Percentiles rank a stretch among this genome's conserved stretches.
These are phyloP conservation scores for Pleurotus ostreatus DNA, from an alignment of 768 basidiomycete genomes.

Conservation along the genomic window DNA sequence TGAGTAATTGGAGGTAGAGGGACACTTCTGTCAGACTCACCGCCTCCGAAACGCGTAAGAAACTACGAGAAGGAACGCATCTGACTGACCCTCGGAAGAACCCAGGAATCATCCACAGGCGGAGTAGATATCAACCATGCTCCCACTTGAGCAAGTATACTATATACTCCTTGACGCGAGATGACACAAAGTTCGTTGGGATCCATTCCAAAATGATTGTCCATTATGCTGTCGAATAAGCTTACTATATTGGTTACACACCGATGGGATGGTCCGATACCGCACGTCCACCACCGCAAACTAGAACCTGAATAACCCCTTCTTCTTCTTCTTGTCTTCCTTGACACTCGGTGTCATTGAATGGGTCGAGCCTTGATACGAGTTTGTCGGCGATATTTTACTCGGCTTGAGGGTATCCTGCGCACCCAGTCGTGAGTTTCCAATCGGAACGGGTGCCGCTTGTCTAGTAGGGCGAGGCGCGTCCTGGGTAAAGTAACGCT, in stretches of 20 bases:
- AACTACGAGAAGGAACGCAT: too few relatives aligned
- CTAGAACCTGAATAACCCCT: conserved; percentile 67
- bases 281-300: background rate
- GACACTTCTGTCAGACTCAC: too few relatives aligned
- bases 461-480: conserved; percentile 49
- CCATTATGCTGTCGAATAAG: conserved; percentile 3
- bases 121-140: too few relatives aligned
- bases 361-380: conserved; percentile 41
- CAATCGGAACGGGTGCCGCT: conserved; percentile 29
- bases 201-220: background rate
- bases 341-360: conserved; percentile 32
- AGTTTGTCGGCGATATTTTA: conserved; percentile 51
- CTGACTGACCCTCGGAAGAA: too few relatives aligned
- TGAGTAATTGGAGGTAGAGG: too few relatives aligned
- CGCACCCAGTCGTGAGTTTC: conserved; percentile 15
- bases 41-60: too few relatives aligned
- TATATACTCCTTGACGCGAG: too few relatives aligned
- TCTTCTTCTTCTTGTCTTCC: conserved; percentile 75
- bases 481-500: conserved; percentile 69
- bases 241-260: background rate
- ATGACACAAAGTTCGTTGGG: too few relatives aligned
- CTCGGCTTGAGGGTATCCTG: conserved; percentile 30
- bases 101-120: too few relatives aligned
- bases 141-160: too few relatives aligned
- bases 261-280: background rate